Conservation (phyloP, 352 stramenopile genomes). For the Globisporangium yorkense region DNA sequence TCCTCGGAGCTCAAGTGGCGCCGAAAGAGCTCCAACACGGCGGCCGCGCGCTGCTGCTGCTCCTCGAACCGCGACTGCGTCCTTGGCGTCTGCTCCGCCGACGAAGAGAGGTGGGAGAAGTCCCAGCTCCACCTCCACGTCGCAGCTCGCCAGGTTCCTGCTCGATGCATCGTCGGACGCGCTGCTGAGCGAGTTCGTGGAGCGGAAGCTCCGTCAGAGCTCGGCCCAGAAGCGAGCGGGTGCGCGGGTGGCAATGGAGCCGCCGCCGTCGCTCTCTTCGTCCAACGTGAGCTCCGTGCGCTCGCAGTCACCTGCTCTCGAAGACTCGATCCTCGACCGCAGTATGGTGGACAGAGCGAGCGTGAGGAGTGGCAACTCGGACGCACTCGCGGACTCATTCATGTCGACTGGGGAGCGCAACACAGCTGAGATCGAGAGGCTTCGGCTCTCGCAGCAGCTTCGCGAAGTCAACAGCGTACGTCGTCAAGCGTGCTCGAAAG, state of each 20-base stretch:
- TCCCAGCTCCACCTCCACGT: constrained; percentile 13
- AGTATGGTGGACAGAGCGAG: background rate
- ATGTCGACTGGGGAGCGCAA: constrained; percentile 46
- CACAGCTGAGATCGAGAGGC: constrained; percentile 53
- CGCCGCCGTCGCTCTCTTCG: constrained; percentile 29
- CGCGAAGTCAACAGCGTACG: constrained; percentile 67
- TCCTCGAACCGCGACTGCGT: background rate
- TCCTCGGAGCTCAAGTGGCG: background rate
- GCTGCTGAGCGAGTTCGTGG: constrained; percentile 53
- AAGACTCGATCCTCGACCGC: constrained; percentile 29
- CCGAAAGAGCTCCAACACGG: background rate
- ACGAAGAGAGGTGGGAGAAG: background rate
- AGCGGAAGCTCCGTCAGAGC: constrained; percentile 47
- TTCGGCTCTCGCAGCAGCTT: constrained; percentile 54
- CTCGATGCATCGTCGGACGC: constrained; percentile 50
- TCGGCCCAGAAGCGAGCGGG: background rate
- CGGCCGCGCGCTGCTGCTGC: background rate
- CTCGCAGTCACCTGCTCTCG: constrained; percentile 16
- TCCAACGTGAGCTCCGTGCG: constrained; percentile 23
- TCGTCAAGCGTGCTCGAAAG: background rate
- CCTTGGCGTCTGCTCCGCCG: background rate
- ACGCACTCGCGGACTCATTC: constrained; percentile 1
- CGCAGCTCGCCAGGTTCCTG: constrained; percentile 38
- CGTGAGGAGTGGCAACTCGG: background rate
- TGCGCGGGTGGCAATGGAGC: constrained; percentile 25